Evolutionary conservation across 1,139 yeast species (phyloP), one percentile per base, ranked within the genome.

Genomic region (Debaryomycetaceae sp.): DNA sequence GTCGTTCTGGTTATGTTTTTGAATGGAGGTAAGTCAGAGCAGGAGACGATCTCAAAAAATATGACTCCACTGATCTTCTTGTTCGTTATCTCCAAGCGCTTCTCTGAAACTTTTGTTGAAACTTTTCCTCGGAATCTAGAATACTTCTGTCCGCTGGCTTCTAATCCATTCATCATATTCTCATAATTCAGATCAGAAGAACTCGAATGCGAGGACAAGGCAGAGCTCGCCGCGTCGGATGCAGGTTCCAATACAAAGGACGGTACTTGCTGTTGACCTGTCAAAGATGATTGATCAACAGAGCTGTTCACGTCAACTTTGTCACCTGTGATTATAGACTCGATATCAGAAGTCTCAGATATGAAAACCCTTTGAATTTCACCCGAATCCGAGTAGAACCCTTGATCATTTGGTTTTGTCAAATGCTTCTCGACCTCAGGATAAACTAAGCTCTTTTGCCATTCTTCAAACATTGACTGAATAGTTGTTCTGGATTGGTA

Each of bases 41-140:
- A 89, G 1, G 86, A 79, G 3, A 82, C 77, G 23, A 91, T 80
- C 52, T 91, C 96, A 41, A 91, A 60, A 55, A 86, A 87, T 6
- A 86, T 66, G 9, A 91, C 87, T 1, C 98, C 98, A 23, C 71
- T 63, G 1, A 83, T 81, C 24, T 72, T 69, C 17, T 81, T 60
- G 45, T 69, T 68, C 14, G 63, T 56, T 53, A 72, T 50, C 46
- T 9, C 50, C 48, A 27, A 20, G 5, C 9, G 35, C 27, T 33
- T 40, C 34, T 11, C 22, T 30, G 35, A 31, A 22, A 5, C 36
- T 20, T 30, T 30, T 4, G 27, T 31, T 27, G 34, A 31, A 35
- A 24, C 8, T 11, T 27, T 27, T 11, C 31, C 11, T 7, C 31
- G 31, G 4, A 27, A 27, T 11, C 11, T 27, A 11, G 31, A 8